Conservation (phyloP, 2,329 filamentous ascomycete species). For the Dactylellina leptospora region DNA sequence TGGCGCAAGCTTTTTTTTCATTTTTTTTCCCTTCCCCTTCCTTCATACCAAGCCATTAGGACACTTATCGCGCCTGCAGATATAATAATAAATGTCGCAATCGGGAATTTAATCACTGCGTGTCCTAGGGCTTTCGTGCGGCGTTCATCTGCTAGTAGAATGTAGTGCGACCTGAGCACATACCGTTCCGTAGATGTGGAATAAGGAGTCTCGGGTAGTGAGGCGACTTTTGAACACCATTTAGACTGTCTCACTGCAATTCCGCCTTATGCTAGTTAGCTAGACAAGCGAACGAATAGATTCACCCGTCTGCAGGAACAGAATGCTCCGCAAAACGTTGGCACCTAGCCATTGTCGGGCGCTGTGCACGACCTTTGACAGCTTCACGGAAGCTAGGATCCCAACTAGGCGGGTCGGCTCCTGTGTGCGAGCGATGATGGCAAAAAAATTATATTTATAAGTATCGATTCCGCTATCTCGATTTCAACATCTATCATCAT, state of each 20-base stretch:
- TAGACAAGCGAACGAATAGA: constrained; percentile 47
- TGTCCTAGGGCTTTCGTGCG: constrained; percentile 23
- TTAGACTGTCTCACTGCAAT: constrained; percentile 22
- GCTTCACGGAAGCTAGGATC: constrained; percentile 48
- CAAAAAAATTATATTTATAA: constrained; percentile 38
- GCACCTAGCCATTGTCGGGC: constrained; percentile 22
- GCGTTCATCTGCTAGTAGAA: constrained; percentile 11
- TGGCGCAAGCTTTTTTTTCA: constrained; percentile 41
- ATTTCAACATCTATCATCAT: constrained; percentile 33
- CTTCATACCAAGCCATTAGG: constrained; percentile 36
- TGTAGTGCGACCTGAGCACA: constrained; percentile 50
- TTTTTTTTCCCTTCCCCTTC: too few relatives aligned
- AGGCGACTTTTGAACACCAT: constrained; percentile 26
- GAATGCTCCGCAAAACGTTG: constrained; percentile 44
- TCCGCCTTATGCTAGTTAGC: constrained; percentile 48
- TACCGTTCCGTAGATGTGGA: constrained; percentile 21
- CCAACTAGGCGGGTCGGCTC: constrained; percentile 42
- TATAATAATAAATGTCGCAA: constrained; percentile 52
- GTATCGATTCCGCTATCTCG: constrained; percentile 42
- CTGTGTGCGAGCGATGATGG: constrained; percentile 44
- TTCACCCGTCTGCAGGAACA: constrained; percentile 45
- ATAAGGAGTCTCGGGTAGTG: constrained; percentile 30
- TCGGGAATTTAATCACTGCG: constrained; percentile 41
- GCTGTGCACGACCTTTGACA: constrained; percentile 47
- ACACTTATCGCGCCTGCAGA: constrained; percentile 41